phyloP scores from a whole-genome alignment of 2,329 filamentous ascomycete species.

The Leptographium radiaticola region DNA sequence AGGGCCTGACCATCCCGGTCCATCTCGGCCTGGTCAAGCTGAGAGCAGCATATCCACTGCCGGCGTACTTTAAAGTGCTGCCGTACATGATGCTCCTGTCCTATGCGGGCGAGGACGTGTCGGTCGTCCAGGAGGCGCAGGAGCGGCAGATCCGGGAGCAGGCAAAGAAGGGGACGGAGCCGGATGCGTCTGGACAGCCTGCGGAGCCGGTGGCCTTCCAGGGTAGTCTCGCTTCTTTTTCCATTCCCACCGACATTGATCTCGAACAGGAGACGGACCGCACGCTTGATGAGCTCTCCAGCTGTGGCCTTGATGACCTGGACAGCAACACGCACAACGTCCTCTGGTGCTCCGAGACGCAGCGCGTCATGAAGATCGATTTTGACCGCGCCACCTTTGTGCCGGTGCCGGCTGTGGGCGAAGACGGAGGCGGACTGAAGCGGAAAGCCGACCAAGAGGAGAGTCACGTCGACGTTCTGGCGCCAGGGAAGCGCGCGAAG shows the following conservation, averaged over 20 bases:
- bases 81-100: conserved; percentile 1
- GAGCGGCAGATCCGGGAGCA: not conserved
- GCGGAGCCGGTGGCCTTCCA: not conserved
- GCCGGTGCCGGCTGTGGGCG: no score
- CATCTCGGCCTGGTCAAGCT: not conserved
- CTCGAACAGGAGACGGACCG: not conserved
- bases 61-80: not conserved
- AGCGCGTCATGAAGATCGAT: conserved; percentile 3
- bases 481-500: no score
- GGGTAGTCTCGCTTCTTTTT: not conserved
- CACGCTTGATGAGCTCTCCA: not conserved
- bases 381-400: not conserved
- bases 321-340: conserved; percentile 1
- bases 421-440: no score
- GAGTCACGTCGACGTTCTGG: no score
- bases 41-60: not conserved
- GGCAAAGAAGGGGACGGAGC: not conserved
- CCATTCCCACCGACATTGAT: not conserved
- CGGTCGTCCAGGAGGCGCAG: not conserved
- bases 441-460: no score
- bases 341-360: conserved; percentile 1
- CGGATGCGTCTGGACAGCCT: no score
- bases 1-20: not conserved
- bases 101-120: conserved; percentile 1
- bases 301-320: not conserved